Evolutionary conservation across 805 yeast genomes (phyloP).

Genomic region (Candida sphagnicola): DNA sequence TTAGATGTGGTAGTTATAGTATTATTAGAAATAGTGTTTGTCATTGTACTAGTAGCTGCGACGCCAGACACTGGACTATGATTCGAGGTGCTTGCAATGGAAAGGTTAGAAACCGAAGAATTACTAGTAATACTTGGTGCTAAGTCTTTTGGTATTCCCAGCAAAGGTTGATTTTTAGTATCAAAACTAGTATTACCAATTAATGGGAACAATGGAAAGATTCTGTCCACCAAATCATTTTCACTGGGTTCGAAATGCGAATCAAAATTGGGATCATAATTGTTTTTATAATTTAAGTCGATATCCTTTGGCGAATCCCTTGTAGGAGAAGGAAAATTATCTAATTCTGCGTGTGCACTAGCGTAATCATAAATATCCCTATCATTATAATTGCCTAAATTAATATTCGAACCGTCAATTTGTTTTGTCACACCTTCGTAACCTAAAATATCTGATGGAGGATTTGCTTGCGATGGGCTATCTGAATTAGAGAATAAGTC

Average conservation of each 20-base stretch:
- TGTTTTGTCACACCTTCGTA: background rate
- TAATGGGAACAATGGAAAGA: slow-evolving; percentile 42
- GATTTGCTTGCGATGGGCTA: background rate
- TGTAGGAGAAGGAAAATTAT: background rate
- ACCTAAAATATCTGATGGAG: background rate
- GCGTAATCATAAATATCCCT: background rate
- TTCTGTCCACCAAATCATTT: slow-evolving; percentile 26
- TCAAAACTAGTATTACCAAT: slow-evolving; percentile 35
- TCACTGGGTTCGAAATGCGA: slow-evolving; percentile 11
- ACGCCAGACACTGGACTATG: background rate
- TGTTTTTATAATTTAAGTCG: background rate
- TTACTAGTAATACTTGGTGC: background rate
- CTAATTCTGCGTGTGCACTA: background rate
- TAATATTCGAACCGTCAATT: background rate
- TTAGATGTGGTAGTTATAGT: background rate
- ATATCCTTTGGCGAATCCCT: background rate
- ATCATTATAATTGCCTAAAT: background rate
- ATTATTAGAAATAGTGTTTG: slow-evolving; percentile 1
- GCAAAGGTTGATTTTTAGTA: slow-evolving; percentile 31
- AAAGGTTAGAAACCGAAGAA: slow-evolving; percentile 9
- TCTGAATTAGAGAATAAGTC: slow-evolving; percentile 20
- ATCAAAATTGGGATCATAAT: slow-evolving; percentile 4
- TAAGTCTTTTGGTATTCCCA: slow-evolving; percentile 17
- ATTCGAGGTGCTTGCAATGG: slow-evolving; percentile 1
- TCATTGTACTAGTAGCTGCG: background rate